Evolutionary conservation across 1,284 basidiomycete species (phyloP), one percentile per base, ranked within the genome.

Genomic region (Schizophyllum commune): DNA sequence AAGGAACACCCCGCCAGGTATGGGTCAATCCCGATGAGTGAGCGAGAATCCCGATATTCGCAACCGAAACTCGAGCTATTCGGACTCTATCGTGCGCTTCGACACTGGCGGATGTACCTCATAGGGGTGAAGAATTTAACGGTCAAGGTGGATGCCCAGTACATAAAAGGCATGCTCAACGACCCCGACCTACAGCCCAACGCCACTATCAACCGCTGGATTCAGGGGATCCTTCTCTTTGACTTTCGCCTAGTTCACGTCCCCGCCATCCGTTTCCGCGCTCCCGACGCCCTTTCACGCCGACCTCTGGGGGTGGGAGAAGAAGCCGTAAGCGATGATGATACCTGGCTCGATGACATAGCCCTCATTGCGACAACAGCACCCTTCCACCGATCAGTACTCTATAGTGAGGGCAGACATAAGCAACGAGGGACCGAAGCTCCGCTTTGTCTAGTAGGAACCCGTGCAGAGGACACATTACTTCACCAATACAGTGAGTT

Each of bases 31-130:
- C 69, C 71, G 0, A 70, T 72, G 60, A 76, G 73, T 55, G 70
- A 76, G 0, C 27, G 68, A 0, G 75, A 82, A 63, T 58, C 67
- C 0, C 52, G 66, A 0, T 80, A 77, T 59, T 78, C 73, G 0
- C 77, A 80, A 57, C 65, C 76, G 0, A 80, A 80, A 61, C 60
- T 76, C 2, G 74, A 80, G 57, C 60, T 81, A 0, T 79, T 75
- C 60, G 73, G 76, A 0, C 64, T 79, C 0, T 77, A 72, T 60
- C 65, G 71, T 0, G 69, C 74, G 0, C 65, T 79, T 1, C 63
- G 67, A 4, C 65, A 66, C 0, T 62, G 65, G 20, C 61, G 64
- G 22, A 55, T 70, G 1, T 73, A 71, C 32, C 62, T 79, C 2
- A 69, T 77, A 13, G 76, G 77, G 0, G 59, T 75, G 0, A 60